phyloP scores from a whole-genome alignment of 129 eudicot genomes.

The Flaveria trinervia region DNA sequence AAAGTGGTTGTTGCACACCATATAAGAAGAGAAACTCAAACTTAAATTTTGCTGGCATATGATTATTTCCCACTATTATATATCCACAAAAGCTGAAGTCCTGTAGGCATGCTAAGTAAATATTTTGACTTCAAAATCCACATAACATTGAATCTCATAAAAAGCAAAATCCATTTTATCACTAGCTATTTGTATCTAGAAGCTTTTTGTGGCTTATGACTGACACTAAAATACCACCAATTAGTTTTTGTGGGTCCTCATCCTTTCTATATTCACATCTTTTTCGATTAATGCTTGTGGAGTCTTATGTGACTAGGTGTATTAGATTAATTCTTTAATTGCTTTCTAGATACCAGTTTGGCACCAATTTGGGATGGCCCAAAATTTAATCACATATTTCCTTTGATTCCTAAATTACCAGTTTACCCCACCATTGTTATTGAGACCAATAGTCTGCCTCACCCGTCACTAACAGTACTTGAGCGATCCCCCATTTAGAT shows the following conservation, averaged over 20 bases:
- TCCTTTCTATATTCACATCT: slow-evolving; percentile 6
- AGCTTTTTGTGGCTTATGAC: neutral
- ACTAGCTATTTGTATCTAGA: slow-evolving; percentile 11
- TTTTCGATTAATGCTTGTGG: slow-evolving; percentile 14
- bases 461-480: slow-evolving; percentile 8
- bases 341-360: neutral
- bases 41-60: slow-evolving; percentile 17
- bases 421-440: neutral
- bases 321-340: neutral
- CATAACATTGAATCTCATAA: neutral
- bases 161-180: neutral
- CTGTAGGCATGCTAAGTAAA: slow-evolving; percentile 16
- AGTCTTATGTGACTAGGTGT: slow-evolving; percentile 1
- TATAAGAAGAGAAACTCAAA: neutral
- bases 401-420: neutral
- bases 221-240: slow-evolving; percentile 7
- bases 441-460: neutral
- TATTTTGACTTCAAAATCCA: neutral
- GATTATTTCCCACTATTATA: neutral
- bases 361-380: slow-evolving; percentile 9
- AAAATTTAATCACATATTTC: neutral
- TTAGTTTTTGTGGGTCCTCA: slow-evolving; percentile 1
- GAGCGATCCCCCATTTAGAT: neutral
- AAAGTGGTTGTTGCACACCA: neutral
- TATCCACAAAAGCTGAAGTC: slow-evolving; percentile 3